Conservation (phyloP, 2,329 filamentous ascomycete species). For the Dactylonectria macrodidyma region DNA sequence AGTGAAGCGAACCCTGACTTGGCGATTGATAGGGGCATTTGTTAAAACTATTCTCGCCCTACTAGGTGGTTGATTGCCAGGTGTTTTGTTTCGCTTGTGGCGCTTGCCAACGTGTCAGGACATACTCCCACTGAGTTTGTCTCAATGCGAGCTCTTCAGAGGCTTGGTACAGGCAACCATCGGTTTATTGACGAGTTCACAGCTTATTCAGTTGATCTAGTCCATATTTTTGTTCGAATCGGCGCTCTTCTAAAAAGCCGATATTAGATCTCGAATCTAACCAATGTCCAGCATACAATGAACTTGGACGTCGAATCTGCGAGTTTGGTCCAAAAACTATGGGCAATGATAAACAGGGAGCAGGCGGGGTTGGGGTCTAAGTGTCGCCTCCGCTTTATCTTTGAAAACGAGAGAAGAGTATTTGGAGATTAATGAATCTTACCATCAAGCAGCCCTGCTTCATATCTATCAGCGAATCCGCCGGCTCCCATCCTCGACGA, state of each 20-base stretch:
- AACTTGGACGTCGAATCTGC: neutral
- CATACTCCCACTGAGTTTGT: neutral
- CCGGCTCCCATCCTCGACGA: neutral
- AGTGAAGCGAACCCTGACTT: no score
- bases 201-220: slow-evolving; percentile 2
- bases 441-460: slow-evolving; percentile 13
- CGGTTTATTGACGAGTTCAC: slow-evolving; percentile 16
- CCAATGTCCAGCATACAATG: rapidly evolving
- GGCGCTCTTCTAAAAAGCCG: neutral
- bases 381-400: neutral
- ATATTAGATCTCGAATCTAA: neutral
- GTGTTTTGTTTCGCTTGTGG: slow-evolving; percentile 21
- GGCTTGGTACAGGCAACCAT: neutral
- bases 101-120: slow-evolving; percentile 15
- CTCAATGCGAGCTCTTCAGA: neutral
- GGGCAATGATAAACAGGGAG: neutral
- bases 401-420: neutral
- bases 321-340: neutral
- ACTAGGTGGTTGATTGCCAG: slow-evolving; percentile 6
- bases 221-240: slow-evolving; percentile 6
- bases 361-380: neutral
- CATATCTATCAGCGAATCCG: slow-evolving; percentile 17
- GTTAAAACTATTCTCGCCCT: neutral
- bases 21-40: no score
- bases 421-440: slow-evolving; percentile 9